A percentile compares a stretch with the other conserved stretches of the same genome.
These are phyloP conservation scores for Cryptococcus amylolentus DNA, from an alignment of 1,284 basidiomycete species.

Conservation along the genomic window DNA sequence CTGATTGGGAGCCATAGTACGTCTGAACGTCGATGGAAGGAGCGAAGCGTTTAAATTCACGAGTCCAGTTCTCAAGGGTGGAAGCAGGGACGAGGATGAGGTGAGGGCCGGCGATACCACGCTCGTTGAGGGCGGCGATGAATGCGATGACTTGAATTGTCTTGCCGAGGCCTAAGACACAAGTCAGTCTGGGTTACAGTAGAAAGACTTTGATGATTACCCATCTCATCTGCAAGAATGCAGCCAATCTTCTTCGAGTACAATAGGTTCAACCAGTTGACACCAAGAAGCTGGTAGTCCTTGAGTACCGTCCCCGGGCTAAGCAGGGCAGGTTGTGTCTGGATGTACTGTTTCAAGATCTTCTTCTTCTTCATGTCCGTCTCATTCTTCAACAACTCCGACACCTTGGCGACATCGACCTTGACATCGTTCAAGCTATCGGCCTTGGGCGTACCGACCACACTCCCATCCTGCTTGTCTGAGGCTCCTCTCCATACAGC, in stretches of 20 bases:
- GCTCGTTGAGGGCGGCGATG: slow-evolving; percentile 74
- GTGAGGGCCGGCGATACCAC: slow-evolving; percentile 75
- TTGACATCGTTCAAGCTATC: slow-evolving; percentile 48
- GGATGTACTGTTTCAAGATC: slow-evolving; percentile 56
- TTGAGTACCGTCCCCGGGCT: slow-evolving; percentile 74
- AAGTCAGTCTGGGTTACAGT: neutral
- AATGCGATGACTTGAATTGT: slow-evolving; percentile 98
- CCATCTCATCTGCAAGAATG: slow-evolving; percentile 98
- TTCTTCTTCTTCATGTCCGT: slow-evolving; percentile 36
- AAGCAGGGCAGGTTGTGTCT: slow-evolving; percentile 69
- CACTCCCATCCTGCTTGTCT: slow-evolving; percentile 25
- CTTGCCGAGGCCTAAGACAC: slow-evolving; percentile 78
- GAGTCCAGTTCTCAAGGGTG: slow-evolving; percentile 96
- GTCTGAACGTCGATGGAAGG: slow-evolving; percentile 78
- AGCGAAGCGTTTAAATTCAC: slow-evolving; percentile 90
- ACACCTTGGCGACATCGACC: slow-evolving; percentile 46
- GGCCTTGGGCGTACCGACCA: slow-evolving; percentile 40
- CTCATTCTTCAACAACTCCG: slow-evolving; percentile 39
- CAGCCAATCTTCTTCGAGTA: slow-evolving; percentile 79
- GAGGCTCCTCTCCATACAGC: slow-evolving; percentile 66
- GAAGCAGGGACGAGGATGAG: slow-evolving; percentile 94
- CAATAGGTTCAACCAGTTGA: slow-evolving; percentile 93
- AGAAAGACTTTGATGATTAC: slow-evolving; percentile 53
- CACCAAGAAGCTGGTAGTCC: slow-evolving; percentile 94
- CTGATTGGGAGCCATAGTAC: slow-evolving; percentile 90